These are phyloP conservation scores for Delphinella strobiligena DNA, from an alignment of 2,329 filamentous ascomycete species.

Conservation along the genomic window DNA sequence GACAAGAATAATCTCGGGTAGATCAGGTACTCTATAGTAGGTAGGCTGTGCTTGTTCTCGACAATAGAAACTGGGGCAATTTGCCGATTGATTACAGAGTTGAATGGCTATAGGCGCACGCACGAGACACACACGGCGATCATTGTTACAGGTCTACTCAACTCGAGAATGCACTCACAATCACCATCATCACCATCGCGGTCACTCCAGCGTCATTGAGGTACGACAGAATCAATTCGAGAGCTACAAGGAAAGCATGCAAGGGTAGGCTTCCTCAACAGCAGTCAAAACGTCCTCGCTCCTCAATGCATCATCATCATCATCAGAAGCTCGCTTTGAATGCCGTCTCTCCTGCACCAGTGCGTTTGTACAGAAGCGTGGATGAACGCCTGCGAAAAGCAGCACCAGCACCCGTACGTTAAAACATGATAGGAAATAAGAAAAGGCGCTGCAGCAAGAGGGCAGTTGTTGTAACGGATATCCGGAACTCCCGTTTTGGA, in stretches of 20 bases:
- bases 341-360: slow-evolving; percentile 18
- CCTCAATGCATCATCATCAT: slow-evolving; percentile 8
- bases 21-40: no score
- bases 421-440: slow-evolving; percentile 7
- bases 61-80: no score
- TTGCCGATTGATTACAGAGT: no score
- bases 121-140: slow-evolving; percentile 4
- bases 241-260: slow-evolving; percentile 17
- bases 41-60: no score
- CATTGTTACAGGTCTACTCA: background rate
- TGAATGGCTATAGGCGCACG: no score
- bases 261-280: slow-evolving; percentile 36
- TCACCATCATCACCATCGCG: background rate
- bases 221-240: slow-evolving; percentile 6
- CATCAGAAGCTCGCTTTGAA: slow-evolving; percentile 12
- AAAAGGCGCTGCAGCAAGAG: slow-evolving; percentile 10
- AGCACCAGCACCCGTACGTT: slow-evolving; percentile 9
- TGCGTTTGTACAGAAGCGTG: background rate
- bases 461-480: slow-evolving; percentile 12
- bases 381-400: slow-evolving; percentile 1
- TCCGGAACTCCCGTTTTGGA: slow-evolving; percentile 14
- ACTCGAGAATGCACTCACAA: background rate
- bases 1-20: background rate
- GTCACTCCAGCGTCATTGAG: background rate
- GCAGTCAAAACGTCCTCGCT: slow-evolving; percentile 15